phyloP scores from a whole-genome alignment of 2,329 filamentous ascomycete species.

The Epichloe sibirici region DNA sequence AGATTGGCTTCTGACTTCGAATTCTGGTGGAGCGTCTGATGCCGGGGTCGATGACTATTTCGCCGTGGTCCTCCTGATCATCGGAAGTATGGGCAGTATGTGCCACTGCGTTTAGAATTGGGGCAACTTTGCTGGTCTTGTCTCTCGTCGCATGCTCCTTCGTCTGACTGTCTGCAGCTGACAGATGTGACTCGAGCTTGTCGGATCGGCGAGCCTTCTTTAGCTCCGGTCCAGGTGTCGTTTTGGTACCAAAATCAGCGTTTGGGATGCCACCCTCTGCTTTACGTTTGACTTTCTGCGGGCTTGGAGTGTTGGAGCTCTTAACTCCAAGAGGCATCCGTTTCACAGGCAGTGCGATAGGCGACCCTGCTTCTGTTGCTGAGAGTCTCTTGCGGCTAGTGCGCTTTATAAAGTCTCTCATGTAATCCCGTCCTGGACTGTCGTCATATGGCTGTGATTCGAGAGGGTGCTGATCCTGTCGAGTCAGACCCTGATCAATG shows the following conservation, averaged over 20 bases:
- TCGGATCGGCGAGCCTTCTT: constrained; percentile 14
- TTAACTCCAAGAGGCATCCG: constrained; percentile 21
- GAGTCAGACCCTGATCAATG: not conserved
- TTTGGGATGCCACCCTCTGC: constrained; percentile 12
- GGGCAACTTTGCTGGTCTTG: not conserved
- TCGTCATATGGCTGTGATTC: constrained; percentile 13
- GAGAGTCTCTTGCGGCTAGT: constrained; percentile 17
- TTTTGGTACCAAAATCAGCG: constrained; percentile 12
- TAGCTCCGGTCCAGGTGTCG: constrained; percentile 10
- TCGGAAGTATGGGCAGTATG: not conserved
- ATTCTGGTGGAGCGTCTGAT: constrained; percentile 23
- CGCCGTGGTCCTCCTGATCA: constrained; percentile 8
- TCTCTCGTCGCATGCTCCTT: not conserved
- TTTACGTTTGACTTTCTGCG: constrained; percentile 22
- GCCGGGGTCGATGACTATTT: constrained; percentile 7
- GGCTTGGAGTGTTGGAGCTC: constrained; percentile 24
- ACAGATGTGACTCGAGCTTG: constrained; percentile 5
- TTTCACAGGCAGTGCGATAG: constrained; percentile 14
- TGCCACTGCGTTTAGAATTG: not conserved
- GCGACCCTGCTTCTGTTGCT: constrained; percentile 20
- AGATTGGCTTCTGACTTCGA: constrained; percentile 11
- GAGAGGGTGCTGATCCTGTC: not conserved
- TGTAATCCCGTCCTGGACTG: constrained; percentile 22
- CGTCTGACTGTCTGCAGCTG: not conserved
- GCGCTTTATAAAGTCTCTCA: constrained; percentile 24